Conservation (phyloP, 208 protist species). For the Borovskyia barvae region DNA sequence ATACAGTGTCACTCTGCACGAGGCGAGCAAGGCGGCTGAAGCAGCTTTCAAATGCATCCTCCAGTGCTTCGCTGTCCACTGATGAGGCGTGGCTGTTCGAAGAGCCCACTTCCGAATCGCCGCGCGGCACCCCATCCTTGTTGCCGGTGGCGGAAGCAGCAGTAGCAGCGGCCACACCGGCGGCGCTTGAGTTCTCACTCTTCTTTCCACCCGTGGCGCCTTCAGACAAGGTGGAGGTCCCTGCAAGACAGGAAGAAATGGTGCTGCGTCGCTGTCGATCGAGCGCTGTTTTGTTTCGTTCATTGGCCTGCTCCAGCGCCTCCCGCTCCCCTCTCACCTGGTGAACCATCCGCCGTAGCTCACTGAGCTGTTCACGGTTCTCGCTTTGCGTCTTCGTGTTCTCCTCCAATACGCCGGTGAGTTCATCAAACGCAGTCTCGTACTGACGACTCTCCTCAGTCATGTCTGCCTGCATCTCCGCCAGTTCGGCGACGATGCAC, state of each 20-base stretch:
- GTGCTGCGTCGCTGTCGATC: conserved; percentile 4
- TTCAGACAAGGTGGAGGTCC: neutral
- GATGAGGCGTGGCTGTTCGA: neutral
- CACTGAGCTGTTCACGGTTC: conserved; percentile 43
- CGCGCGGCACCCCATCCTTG: neutral
- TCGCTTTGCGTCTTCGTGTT: conserved; percentile 35
- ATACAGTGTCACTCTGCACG: conserved; percentile 41
- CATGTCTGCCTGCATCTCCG: conserved; percentile 34
- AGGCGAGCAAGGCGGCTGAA: conserved; percentile 44
- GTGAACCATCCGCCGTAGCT: conserved; percentile 36
- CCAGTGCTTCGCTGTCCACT: conserved; percentile 2
- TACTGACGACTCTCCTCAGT: conserved; percentile 53
- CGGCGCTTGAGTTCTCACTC: neutral
- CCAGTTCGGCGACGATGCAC: conserved; percentile 40
- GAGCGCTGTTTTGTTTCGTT: conserved; percentile 4
- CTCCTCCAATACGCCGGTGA: conserved; percentile 64
- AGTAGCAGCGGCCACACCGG: too few relatives aligned
- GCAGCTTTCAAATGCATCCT: conserved; percentile 45
- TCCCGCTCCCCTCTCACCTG: conserved; percentile 39
- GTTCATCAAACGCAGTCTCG: conserved; percentile 68
- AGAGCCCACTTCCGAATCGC: neutral
- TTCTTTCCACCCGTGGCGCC: conserved; percentile 1
- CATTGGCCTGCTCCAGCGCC: conserved; percentile 32
- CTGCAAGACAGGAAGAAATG: neutral
- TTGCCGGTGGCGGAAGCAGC: too few relatives aligned